phyloP scores from a whole-genome alignment of 176 grass and related monocot genomes.

The Alloteropsis semialata region DNA sequence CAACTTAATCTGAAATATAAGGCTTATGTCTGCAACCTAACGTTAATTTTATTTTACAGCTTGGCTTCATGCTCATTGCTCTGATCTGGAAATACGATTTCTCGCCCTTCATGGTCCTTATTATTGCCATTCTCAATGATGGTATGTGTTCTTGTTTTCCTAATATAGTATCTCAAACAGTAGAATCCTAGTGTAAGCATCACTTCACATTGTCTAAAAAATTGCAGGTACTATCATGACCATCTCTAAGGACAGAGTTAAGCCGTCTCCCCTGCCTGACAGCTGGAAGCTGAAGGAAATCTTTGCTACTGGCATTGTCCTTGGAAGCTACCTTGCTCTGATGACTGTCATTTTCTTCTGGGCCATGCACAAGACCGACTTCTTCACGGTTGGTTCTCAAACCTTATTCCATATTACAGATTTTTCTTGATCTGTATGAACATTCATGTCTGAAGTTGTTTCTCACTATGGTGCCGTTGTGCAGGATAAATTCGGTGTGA shows the following conservation, averaged over 20 bases:
- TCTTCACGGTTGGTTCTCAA: slow-evolving; percentile 62
- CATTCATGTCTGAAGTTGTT: neutral
- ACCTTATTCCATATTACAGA: neutral
- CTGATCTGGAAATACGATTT: slow-evolving; percentile 95
- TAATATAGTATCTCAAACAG: neutral
- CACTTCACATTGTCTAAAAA: neutral
- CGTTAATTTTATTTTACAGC: slow-evolving; percentile 40
- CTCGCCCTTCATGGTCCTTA: slow-evolving; percentile 98
- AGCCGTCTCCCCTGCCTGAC: slow-evolving; percentile 84
- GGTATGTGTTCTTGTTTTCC: slow-evolving; percentile 43
- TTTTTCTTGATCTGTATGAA: neutral
- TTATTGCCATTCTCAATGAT: slow-evolving; percentile 98
- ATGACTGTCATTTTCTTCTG: slow-evolving; percentile 99
- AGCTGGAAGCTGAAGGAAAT: slow-evolving; percentile 99
- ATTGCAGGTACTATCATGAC: slow-evolving; percentile 95
- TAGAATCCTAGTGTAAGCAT: neutral
- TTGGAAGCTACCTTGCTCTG: slow-evolving; percentile 82
- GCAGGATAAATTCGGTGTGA: slow-evolving; percentile 89
- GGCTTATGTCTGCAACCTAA: neutral
- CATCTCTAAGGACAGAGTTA: slow-evolving; percentile 95
- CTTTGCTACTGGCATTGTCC: slow-evolving; percentile 85
- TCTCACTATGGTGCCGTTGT: neutral
- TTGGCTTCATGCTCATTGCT: slow-evolving; percentile 95
- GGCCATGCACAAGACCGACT: slow-evolving; percentile 74
- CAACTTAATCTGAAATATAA: neutral